Evolutionary conservation across 306 rosid species (phyloP), one percentile per base, ranked within the genome.

Genomic region (Begonia fuchsioides): DNA sequence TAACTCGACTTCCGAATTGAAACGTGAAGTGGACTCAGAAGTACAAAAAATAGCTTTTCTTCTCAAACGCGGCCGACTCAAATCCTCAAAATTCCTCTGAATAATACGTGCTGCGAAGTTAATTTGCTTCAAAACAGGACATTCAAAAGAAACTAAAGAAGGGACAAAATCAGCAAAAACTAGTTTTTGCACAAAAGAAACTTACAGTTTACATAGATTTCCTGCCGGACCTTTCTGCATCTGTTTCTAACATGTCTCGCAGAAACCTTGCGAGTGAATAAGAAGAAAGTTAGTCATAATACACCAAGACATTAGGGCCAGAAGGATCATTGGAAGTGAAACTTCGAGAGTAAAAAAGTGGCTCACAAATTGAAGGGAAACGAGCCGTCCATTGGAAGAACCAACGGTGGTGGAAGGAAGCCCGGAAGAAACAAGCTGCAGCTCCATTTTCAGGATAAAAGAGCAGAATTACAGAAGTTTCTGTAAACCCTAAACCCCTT

Each of bases 1-100:
- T 78, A 76, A 70, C 18, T 68, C 63, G 39, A 57, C 68, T 41
- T 72, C 64, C n/a, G 52, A 38, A 59, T 56, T 74, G 51, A 81
- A 72, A 61, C 67, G 66, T 12, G 52, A 40, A 59, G 54, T 74
- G 51, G 83, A 72, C 58, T 68, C 66, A 40, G 74, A 68, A 65
- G 69, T 75, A 64, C 66, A 65, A 40, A 62, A 2, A 54, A 54
- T 32, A 50, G 51, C 52, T 58, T 82, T 61, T 41, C 51, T 76
- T 38, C 62, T 52, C 66, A 58, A 68, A 58, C 53, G 61, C 38
- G 58, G 43, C 40, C 13, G 1, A 5, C 41, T 35, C 39, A 64
- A 63, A 10, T 52, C 72, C 39, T 58, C 67, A 20, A 35, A 62
- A 54, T 39, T 62, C 61, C 52, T 58, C 63, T 60, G 77, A 67